Percentiles rank a stretch among this genome's conserved stretches.
Conservation (phyloP, 179 eudicot species). For the Pouteria campechiana region DNA sequence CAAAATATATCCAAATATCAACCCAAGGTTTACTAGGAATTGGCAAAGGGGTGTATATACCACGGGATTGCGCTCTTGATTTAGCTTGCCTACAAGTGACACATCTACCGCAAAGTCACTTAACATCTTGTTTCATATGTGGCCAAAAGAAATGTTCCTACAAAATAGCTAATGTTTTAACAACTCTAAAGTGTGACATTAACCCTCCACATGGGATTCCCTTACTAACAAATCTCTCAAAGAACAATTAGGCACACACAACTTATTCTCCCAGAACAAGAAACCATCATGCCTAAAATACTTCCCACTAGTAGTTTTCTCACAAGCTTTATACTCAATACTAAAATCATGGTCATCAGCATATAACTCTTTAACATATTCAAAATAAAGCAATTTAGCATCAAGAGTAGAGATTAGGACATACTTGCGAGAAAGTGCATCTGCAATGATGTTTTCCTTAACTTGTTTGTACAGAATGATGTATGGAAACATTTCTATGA, state of each 20-base stretch:
- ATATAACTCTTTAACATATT: constrained; percentile 4
- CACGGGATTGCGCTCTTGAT: neutral
- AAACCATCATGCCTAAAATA: neutral
- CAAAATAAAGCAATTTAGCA: constrained; percentile 3
- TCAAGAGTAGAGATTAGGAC: neutral
- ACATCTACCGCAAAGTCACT: neutral
- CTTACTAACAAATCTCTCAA: constrained; percentile 1
- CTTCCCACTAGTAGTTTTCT: neutral
- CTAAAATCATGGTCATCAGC: neutral
- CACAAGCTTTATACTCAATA: neutral
- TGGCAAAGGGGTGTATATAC: constrained; percentile 5
- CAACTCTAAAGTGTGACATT: constrained; percentile 2
- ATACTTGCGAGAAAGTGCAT: constrained; percentile 4
- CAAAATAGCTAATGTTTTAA: constrained; percentile 1
- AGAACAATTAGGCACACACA: constrained; percentile 2
- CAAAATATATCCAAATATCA: constrained; percentile 10
- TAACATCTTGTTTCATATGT: constrained; percentile 1
- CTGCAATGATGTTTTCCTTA: constrained; percentile 3
- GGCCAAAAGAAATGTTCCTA: constrained; percentile 4
- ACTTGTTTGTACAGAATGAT: neutral
- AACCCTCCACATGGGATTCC: constrained; percentile 6
- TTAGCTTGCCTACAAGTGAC: constrained; percentile 1
- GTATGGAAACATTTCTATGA: neutral
- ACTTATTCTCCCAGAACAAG: constrained; percentile 2
- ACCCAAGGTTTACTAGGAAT: constrained; percentile 5